These are phyloP conservation scores for Neurospora crassa DNA, from an alignment of 2,329 filamentous ascomycete genomes.

Conservation along the genomic window DNA sequence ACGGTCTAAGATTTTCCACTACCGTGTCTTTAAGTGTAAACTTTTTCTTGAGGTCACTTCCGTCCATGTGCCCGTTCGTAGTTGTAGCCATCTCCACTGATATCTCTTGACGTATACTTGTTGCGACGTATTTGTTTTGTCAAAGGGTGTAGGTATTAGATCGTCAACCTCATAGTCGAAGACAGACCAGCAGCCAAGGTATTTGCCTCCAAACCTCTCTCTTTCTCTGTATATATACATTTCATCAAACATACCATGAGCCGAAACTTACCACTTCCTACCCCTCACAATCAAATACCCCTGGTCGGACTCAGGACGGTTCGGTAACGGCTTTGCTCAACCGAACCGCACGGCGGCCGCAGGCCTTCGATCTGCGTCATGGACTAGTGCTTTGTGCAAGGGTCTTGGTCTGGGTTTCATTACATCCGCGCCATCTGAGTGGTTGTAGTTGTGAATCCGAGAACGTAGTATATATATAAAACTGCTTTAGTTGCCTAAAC, in stretches of 20 bases:
- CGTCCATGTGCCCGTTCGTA: not conserved
- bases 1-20: constrained; percentile 24
- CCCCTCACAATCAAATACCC: not conserved
- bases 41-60: not conserved
- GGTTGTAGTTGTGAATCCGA: not conserved
- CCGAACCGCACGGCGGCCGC: not conserved
- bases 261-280: not conserved
- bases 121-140: not conserved
- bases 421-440: not conserved
- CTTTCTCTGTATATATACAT: not conserved
- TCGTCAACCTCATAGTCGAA: not conserved
- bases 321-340: not conserved
- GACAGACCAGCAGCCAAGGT: not conserved
- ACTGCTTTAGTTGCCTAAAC: not conserved
- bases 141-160: not conserved
- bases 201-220: not conserved
- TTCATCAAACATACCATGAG: not conserved
- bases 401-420: not conserved
- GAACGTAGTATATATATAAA: not conserved
- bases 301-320: not conserved
- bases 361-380: not conserved
- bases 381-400: not conserved
- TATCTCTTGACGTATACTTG: not conserved
- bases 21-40: constrained; percentile 21
- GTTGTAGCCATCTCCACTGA: not conserved